Base-by-base conservation (phyloP, 495 filamentous ascomycete genomes). In the Daldinia concentrica region DNA sequence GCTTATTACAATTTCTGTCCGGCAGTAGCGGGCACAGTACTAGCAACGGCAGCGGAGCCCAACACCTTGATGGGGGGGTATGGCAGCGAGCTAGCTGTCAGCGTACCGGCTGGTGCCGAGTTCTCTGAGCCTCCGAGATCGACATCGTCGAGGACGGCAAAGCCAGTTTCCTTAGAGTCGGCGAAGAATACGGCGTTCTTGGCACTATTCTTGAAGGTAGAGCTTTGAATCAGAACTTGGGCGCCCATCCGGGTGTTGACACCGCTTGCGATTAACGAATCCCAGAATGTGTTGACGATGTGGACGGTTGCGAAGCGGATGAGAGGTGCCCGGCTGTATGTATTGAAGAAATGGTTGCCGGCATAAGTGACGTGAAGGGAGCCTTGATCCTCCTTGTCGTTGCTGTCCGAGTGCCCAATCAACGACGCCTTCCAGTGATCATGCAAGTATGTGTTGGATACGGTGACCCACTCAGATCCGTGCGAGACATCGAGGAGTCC, bases 361-460 rank as follows among this genome's bases (percentile, higher is more conserved):
- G 84, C 83, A 69, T 87, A 87, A 39, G 88, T 91, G 37, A 91
- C 72, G 62, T 76, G 85, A 15, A 91, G 84, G 61, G 88, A 79
- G 50, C 87, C 87, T 1, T 67, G 85, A 63, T 86, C 83, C 57
- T 85, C 71, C 29, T 64, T 62, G 29, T 57, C 76, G 76, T 86
- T 87, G 66, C 52, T 71, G 73, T 89, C 86, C 43, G 81, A 84
- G 83, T 91, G 89, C 8, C 90, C 90, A 36, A 90, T 81, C 0
- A 92, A 81, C 0, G 85, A 86, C 39, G 82, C 84, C 77, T 92
- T 92, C 81, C 81, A 91, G 82, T 92, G 89, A 79, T 91, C 88
- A 71, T 87, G 86, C 60, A 87, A 73, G 61, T 80, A 81, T n/a
- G 77, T 85, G 78, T 79, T 82, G 48, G 77, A 82, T 58, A 88